Percentiles rank a stretch among this genome's conserved stretches.
phyloP scores from a whole-genome alignment of 805 yeast species.

The Wickerhamomyces sydowiorum region DNA sequence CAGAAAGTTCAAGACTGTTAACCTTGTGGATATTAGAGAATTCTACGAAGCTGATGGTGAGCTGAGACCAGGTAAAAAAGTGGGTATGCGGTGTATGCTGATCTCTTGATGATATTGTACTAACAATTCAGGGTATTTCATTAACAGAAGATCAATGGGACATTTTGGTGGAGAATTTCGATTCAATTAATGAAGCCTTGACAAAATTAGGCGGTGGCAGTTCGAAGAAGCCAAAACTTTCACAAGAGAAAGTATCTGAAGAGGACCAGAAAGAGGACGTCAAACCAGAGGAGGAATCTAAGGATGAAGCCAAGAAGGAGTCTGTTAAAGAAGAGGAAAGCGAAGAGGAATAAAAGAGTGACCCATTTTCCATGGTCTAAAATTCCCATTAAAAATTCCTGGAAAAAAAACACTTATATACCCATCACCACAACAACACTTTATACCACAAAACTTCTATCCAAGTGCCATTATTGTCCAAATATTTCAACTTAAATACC shows the following conservation, averaged over 20 bases:
- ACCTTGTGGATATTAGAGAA: constrained; percentile 80
- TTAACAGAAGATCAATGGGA: constrained; percentile 53
- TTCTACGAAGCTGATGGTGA: constrained; percentile 62
- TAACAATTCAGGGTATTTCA: constrained; percentile 43
- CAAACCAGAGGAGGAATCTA: constrained; percentile 22
- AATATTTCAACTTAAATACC: too few relatives aligned
- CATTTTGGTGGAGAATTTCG: constrained; percentile 37
- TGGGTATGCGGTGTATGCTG: constrained; percentile 21
- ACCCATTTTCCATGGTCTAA: too few relatives aligned
- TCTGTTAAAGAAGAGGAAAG: constrained; percentile 23
- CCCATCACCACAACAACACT: too few relatives aligned
- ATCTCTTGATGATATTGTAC: background rate
- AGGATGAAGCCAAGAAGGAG: constrained; percentile 26
- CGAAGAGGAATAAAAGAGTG: constrained; percentile 1
- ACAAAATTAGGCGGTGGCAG: constrained; percentile 27
- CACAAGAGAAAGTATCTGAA: constrained; percentile 27
- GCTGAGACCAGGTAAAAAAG: constrained; percentile 77
- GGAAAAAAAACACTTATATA: too few relatives aligned
- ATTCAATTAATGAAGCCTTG: constrained; percentile 47
- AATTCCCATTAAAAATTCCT: too few relatives aligned
- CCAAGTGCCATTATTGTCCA: too few relatives aligned
- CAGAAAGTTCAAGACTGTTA: constrained; percentile 58
- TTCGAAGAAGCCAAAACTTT: constrained; percentile 29
- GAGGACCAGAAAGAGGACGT: constrained; percentile 26
- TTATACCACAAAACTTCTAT: too few relatives aligned